Evolutionary conservation across 495 filamentous ascomycete genomes (phyloP).

Genomic region (Staphylotrichum longicolle): DNA sequence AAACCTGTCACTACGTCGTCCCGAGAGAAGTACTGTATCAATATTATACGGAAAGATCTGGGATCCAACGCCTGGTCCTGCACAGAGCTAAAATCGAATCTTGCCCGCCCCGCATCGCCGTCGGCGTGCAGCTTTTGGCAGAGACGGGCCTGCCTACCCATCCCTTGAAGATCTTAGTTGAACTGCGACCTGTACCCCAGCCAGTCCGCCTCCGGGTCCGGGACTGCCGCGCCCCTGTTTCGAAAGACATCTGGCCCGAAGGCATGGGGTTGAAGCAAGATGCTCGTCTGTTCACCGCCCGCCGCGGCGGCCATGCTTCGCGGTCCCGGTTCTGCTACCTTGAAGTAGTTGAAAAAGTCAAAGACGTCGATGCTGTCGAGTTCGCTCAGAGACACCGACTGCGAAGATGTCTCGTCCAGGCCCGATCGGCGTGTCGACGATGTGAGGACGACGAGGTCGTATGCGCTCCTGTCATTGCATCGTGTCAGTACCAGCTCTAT

Average conservation of each 20-base stretch:
- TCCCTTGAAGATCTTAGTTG: background rate
- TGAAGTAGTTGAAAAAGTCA: conserved; percentile 5
- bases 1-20: too few species aligned
- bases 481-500: background rate
- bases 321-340: background rate
- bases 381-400: conserved; percentile 1
- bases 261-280: background rate
- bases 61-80: too few species aligned
- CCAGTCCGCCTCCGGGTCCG: conserved; percentile 1
- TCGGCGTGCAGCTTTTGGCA: too few species aligned
- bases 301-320: background rate
- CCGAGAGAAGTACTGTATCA: too few species aligned
- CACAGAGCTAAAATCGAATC: too few species aligned
- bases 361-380: conserved; percentile 7
- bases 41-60: too few species aligned
- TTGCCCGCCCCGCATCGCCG: too few species aligned
- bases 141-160: background rate
- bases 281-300: conserved; percentile 2
- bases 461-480: conserved; percentile 1
- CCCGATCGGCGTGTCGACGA: conserved; percentile 5
- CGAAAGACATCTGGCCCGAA: background rate
- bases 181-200: conserved; percentile 3
- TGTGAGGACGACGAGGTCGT: conserved; percentile 4
- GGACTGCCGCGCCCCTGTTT: background rate
- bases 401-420: conserved; percentile 3